phyloP scores from a whole-genome alignment of 352 stramenopile species.

The Thalassiosira hispida region DNA sequence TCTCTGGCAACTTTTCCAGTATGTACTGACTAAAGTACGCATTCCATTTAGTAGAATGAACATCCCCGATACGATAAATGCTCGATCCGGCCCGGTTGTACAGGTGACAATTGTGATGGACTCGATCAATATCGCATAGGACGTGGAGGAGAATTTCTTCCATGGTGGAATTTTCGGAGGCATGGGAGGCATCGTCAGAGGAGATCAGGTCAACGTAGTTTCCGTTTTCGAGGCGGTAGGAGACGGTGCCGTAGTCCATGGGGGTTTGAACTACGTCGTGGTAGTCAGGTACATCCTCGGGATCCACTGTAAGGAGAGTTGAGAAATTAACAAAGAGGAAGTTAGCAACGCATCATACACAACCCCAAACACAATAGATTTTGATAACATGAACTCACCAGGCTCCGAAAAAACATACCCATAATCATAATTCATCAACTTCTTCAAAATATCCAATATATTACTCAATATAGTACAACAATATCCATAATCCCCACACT shows the following conservation, averaged over 20 bases:
- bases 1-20: conserved; percentile 20
- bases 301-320: conserved; percentile 25
- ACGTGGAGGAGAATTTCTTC: conserved; percentile 42
- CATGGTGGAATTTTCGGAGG: conserved; percentile 35
- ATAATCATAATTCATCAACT: conserved; percentile 52
- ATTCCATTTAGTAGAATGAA: conserved; percentile 49
- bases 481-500: conserved; percentile 32
- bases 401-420: conserved; percentile 44
- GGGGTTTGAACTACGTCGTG: conserved; percentile 28
- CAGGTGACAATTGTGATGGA: conserved; percentile 38
- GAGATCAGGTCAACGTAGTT: conserved; percentile 32
- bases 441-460: conserved; percentile 38
- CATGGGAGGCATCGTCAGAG: conserved; percentile 15
- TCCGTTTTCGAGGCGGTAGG: conserved; percentile 29
- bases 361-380: background rate
- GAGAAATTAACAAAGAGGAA: background rate
- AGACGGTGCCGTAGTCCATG: conserved; percentile 51
- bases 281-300: conserved; percentile 25
- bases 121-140: conserved; percentile 36
- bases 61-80: conserved; percentile 34
- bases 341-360: background rate
- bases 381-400: conserved; percentile 18
- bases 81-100: conserved; percentile 37
- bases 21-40: conserved; percentile 51
- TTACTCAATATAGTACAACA: conserved; percentile 29